These are phyloP conservation scores for Trametes gibbosa DNA, from an alignment of 768 basidiomycete species.

Conservation along the genomic window DNA sequence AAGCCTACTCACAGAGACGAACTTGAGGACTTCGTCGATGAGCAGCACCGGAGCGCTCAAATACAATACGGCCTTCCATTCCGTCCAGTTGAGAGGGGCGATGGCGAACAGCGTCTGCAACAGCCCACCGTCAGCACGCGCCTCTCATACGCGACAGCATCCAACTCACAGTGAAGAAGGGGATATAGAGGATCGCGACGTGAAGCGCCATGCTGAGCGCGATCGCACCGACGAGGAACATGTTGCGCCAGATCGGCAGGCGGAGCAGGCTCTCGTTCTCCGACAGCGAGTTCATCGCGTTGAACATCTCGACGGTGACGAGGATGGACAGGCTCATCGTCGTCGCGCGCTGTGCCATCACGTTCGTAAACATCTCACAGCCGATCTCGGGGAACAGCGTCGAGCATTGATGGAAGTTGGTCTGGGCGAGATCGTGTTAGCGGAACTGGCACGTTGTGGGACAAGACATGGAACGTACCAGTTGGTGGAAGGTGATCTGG, in stretches of 20 bases:
- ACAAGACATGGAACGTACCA: slow-evolving; percentile 53
- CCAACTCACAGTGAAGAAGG: slow-evolving; percentile 83
- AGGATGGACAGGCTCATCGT: slow-evolving; percentile 97
- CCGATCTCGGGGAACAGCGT: slow-evolving; percentile 84
- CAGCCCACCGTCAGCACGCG: background rate
- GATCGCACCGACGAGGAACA: slow-evolving; percentile 87
- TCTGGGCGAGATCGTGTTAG: slow-evolving; percentile 44
- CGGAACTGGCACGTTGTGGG: background rate
- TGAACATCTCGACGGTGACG: slow-evolving; percentile 96
- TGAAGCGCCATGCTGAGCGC: slow-evolving; percentile 90
- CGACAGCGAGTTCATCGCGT: slow-evolving; percentile 96
- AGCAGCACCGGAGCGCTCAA: slow-evolving; percentile 86
- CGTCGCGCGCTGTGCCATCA: slow-evolving; percentile 81
- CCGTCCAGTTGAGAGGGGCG: slow-evolving; percentile 87
- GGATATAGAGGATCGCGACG: slow-evolving; percentile 93
- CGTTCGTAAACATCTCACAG: slow-evolving; percentile 93
- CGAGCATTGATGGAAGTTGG: slow-evolving; percentile 94
- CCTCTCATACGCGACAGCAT: background rate
- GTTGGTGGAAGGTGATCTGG: slow-evolving; percentile 88
- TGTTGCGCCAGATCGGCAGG: slow-evolving; percentile 93
- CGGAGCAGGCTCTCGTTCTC: slow-evolving; percentile 93
- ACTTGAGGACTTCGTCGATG: slow-evolving; percentile 90
- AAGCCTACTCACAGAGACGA: slow-evolving; percentile 57
- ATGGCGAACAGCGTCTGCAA: slow-evolving; percentile 82
- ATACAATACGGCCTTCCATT: slow-evolving; percentile 92